Evolutionary conservation across 2,329 filamentous ascomycete genomes (phyloP).

Genomic region (Aspergillus awamori): DNA sequence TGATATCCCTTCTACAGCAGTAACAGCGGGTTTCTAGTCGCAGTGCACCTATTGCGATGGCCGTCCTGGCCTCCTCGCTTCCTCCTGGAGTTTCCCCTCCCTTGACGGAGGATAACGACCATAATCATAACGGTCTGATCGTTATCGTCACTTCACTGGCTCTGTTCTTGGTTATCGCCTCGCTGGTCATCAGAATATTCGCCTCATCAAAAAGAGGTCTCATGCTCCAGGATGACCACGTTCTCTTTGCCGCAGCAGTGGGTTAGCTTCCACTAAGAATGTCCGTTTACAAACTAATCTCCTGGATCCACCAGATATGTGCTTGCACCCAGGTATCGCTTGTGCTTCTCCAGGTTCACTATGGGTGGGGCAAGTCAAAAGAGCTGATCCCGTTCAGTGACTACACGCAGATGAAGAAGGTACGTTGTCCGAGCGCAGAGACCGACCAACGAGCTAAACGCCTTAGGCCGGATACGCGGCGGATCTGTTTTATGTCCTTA

Average conservation of each 20-base stretch:
- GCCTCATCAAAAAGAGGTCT: slow-evolving; percentile 38
- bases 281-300: neutral
- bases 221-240: slow-evolving; percentile 40
- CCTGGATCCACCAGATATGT: slow-evolving; percentile 29
- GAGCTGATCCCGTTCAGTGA: slow-evolving; percentile 25
- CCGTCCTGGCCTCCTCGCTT: slow-evolving; percentile 11
- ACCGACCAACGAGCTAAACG: neutral
- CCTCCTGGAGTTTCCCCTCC: slow-evolving; percentile 34
- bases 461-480: slow-evolving; percentile 40
- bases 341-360: slow-evolving; percentile 41
- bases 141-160: slow-evolving; percentile 44
- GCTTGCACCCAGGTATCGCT: slow-evolving; percentile 42
- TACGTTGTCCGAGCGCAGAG: slow-evolving; percentile 16
- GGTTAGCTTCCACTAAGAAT: slow-evolving; percentile 1
- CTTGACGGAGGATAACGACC: slow-evolving; percentile 38
- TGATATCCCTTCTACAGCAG: neutral
- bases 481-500: slow-evolving; percentile 47
- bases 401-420: slow-evolving; percentile 39
- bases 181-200: slow-evolving; percentile 45
- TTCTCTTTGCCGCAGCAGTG: slow-evolving; percentile 37
- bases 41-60: neutral
- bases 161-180: slow-evolving; percentile 43
- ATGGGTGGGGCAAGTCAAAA: slow-evolving; percentile 45
- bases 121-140: slow-evolving; percentile 47
- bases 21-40: neutral